Evolutionary conservation across 2,329 filamentous ascomycete species (phyloP), one percentile per base, ranked within the genome.

Genomic region (Beauveria scarabaeidicola): DNA sequence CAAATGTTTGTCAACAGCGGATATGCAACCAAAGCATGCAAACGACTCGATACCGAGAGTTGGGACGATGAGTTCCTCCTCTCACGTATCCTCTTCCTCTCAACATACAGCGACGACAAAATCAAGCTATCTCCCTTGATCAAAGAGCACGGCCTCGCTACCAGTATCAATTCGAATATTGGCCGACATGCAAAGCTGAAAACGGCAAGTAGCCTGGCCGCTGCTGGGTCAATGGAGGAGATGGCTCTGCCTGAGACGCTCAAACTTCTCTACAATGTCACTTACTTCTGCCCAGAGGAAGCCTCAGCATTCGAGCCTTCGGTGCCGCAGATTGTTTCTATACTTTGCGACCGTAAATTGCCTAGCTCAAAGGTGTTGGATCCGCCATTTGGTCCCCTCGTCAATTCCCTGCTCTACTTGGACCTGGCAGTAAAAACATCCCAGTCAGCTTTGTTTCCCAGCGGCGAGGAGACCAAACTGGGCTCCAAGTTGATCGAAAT

Each of bases 191-290:
- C 83, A 6, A 82, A 80, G 57, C 65, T 73, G 3, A 58, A 72
- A 9, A 63, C 67, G 19, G 61, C 63, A 21, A 67, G 69, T n/a
- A 66, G 67, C 50, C 73, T 72, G 50, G 64, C 69, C 25, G 69
- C 67, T 11, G 64, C 64, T 13, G 75, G 83, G 46, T 81, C 82
- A 0, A 89, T 92, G 80, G 85, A 88, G 64, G 85, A 88, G 61
- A 85, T 93, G 83, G 91, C 92, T 0, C 78, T 97, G 41, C 80
- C 80, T 9, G 93, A 97, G 72, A 93, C 89, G 0, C 76, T 94
- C 53, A 97, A 96, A 69, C 79, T 97, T 44, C 75, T 96, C 55
- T 97, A 95, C 78, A 97, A 97, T 72, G 79, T 96, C 57, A 89
- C 88, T 1, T 86, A 92, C 66, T 85, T 86, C 67, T 88, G 87